Conservation (phyloP, 73 alveolate genomes). For the Tetrahymena thermophila region DNA sequence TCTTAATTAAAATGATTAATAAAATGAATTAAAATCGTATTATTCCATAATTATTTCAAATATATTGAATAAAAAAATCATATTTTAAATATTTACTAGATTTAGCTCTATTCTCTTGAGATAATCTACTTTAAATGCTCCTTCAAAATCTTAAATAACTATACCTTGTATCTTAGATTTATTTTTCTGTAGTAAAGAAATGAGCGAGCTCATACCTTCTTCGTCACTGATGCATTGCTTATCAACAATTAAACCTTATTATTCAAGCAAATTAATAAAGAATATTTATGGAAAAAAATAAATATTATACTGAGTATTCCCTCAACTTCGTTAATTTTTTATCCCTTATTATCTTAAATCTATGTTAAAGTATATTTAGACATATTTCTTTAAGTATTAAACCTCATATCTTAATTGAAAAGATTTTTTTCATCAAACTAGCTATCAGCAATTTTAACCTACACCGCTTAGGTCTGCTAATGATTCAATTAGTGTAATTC, state of each 20-base stretch:
- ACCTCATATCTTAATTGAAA: not conserved
- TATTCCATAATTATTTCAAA: not conserved
- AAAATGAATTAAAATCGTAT: not conserved
- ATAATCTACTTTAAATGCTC: not conserved
- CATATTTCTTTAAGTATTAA: not conserved
- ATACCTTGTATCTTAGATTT: not conserved
- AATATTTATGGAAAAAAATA: too few species aligned
- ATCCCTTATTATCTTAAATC: not conserved
- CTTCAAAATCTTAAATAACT: not conserved
- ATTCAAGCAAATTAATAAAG: not conserved
- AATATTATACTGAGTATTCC: not conserved
- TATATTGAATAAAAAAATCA: too few species aligned
- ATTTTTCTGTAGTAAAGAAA: not conserved
- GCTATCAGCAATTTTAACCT: not conserved
- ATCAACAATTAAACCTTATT: not conserved
- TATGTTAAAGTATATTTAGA: not conserved
- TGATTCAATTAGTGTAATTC: not conserved
- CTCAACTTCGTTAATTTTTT: not conserved
- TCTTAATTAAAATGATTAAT: not conserved
- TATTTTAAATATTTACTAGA: not conserved
- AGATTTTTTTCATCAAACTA: not conserved
- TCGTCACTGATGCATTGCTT: not conserved
- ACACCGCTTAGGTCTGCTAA: not conserved
- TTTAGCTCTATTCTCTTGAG: not conserved
- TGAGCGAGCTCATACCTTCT: not conserved